A percentile compares a stretch with the other conserved stretches of the same genome.
Conservation (phyloP, 441 rosid genomes). For the Hura crepitans region DNA sequence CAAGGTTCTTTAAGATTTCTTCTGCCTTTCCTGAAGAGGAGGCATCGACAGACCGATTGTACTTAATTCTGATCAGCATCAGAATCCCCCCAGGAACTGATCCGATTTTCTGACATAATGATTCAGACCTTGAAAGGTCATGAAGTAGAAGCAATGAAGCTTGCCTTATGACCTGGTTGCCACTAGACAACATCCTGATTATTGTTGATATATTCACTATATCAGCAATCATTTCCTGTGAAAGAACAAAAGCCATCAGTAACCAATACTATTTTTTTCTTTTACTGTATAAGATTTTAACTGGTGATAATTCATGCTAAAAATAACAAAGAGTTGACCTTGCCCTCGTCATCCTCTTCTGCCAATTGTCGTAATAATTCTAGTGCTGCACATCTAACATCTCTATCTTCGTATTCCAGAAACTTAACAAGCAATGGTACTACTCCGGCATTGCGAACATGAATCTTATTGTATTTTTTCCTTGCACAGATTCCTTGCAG, state of each 20-base stretch:
- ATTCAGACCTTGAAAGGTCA: conserved; percentile 60
- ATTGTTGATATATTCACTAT: conserved; percentile 41
- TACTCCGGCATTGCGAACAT: conserved; percentile 50
- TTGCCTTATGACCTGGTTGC: conserved; percentile 51
- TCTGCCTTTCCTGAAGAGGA: conserved; percentile 57
- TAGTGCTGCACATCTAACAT: conserved; percentile 54
- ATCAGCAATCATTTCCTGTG: conserved; percentile 63
- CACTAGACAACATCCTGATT: conserved; percentile 57
- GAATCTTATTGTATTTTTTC: conserved; percentile 45
- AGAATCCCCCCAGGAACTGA: conserved; percentile 57
- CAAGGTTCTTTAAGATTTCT: conserved; percentile 59
- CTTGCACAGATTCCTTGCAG: conserved; percentile 56
- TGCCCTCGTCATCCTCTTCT: conserved; percentile 48
- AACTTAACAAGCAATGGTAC: conserved; percentile 54
- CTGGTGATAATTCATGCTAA: not conserved
- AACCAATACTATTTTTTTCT: not conserved
- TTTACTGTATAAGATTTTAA: not conserved
- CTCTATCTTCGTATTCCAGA: conserved; percentile 44
- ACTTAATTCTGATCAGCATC: conserved; percentile 65
- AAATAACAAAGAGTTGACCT: conserved; percentile 39
- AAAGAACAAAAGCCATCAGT: conserved; percentile 3
- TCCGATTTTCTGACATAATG: conserved; percentile 53
- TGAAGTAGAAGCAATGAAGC: conserved; percentile 52
- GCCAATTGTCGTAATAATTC: conserved; percentile 51
- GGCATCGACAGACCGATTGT: conserved; percentile 45